phyloP scores from a whole-genome alignment of 2,329 filamentous ascomycete species.

The Fusarium penzigii region DNA sequence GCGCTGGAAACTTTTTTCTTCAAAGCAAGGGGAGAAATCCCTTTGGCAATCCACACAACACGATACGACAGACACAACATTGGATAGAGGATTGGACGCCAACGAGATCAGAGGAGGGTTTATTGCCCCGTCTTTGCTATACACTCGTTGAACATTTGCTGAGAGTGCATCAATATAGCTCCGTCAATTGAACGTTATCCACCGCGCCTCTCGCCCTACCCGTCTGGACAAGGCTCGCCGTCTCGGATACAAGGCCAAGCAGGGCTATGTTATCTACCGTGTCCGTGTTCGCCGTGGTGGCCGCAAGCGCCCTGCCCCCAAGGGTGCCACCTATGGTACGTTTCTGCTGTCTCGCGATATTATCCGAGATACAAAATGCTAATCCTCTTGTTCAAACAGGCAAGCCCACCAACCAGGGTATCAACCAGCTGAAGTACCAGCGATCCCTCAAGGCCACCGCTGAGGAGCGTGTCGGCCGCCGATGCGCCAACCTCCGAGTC shows the following conservation, averaged over 20 bases:
- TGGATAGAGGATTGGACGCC: not conserved
- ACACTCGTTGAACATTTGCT: slow-evolving; percentile 99
- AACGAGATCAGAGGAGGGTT: slow-evolving; percentile 4
- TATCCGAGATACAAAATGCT: slow-evolving; percentile 10
- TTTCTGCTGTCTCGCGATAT: slow-evolving; percentile 14
- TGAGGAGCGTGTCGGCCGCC: slow-evolving; percentile 99
- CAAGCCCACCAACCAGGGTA: slow-evolving; percentile 99
- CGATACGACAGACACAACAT: slow-evolving; percentile 8
- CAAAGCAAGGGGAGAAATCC: slow-evolving; percentile 18
- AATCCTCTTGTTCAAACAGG: slow-evolving; percentile 54
- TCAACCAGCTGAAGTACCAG: slow-evolving; percentile 99
- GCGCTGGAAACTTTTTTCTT: not conserved
- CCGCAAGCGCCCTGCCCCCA: slow-evolving; percentile 92
- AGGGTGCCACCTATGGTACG: slow-evolving; percentile 99
- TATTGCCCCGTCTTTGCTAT: slow-evolving; percentile 61
- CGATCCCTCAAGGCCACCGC: slow-evolving; percentile 96
- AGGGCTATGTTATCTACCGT: slow-evolving; percentile 99
- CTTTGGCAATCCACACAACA: slow-evolving; percentile 2
- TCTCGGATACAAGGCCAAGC: slow-evolving; percentile 99
- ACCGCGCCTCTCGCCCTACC: slow-evolving; percentile 96
- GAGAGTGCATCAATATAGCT: slow-evolving; percentile 99
- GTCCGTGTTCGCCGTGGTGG: slow-evolving; percentile 97
- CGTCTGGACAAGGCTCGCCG: slow-evolving; percentile 99
- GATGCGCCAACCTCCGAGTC: slow-evolving; percentile 98
- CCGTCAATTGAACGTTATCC: slow-evolving; percentile 99